Base-by-base conservation (phyloP, 2,329 filamentous ascomycete genomes). In the Zasmidium angulare region DNA sequence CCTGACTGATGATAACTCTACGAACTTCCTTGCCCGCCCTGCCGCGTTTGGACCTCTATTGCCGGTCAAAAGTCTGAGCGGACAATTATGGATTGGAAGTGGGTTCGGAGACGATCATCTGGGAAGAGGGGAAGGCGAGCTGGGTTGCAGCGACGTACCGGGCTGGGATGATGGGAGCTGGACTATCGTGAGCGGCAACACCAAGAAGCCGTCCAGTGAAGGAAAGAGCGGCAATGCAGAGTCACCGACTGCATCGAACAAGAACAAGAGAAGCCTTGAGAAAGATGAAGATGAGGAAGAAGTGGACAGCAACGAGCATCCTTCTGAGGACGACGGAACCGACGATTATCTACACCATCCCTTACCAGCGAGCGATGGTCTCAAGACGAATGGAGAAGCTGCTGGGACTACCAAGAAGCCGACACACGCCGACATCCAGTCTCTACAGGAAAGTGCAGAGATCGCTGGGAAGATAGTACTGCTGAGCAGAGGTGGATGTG, bases 1-100 rank as follows among this genome's bases (percentile, higher is more conserved):
- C 75, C 84, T 99, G 62, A 96, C 93, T 71, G 92, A 98, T 76
- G 95, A 99, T 77, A 99, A 99, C 76, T 96, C 91, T 67, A 99
- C 95, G 12, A 96, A 96, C 68, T 99, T 99, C 78, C 83, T 96
- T 56, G 93, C 95, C 47, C 84, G 95, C 51, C 95, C 95, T 60
- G 95, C 95, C 55, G 93, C 91, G 43, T 99, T 98, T 77, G 95
- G 95, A 0, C 91, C 95, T 3, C 78, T 84, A 43, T 79, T 99
- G 43, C 90, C 90, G 0, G 75, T 81, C 12, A 86, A 84, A 59
- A 93, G 95, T 23, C 77, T 98, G 64, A 96, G 90, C 71, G 93
- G 92, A 17, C 89, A 93, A 72, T 79, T 99, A 53, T 98, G 93
- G 93, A 89, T 96, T 57, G 93, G 93, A 3, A 93, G 88, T 70